Base-by-base conservation (phyloP, 2,329 filamentous ascomycete species). In the Eutypella sp. region DNA sequence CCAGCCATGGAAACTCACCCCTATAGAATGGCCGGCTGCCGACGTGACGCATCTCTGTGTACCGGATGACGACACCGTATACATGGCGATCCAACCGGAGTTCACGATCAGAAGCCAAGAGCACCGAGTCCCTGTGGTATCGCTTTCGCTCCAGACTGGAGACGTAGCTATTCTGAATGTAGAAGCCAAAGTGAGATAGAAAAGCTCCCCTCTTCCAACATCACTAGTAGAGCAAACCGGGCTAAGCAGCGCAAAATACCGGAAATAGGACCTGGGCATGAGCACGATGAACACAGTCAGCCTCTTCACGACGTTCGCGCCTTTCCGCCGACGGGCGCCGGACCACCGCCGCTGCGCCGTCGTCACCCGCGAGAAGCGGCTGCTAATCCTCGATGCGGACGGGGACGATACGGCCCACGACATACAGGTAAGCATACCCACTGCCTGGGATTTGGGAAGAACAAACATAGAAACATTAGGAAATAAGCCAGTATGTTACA, bases 291-390 rank as follows among this genome's bases (percentile, higher is more conserved):
- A 23, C 19, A 57, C 53, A 8, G 55, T 52, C 2, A 52, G 54
- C 4, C 52, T 64, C 2, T 63, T 62, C 43, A 63, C 61, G 3
- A 55, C 60, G n/a, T 57, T 64, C 29, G 54, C 54, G 3, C 50
- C 57, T 1, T 57, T 62, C 16, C 53, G 49, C 18, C 40, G 45
- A n/a, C 4, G 1, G 47, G 50, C 19, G 36, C 42, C 9, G 45
- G 50, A 10, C 59, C 25, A 13, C 58, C 40, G 54, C 53, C 3
- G 47, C 19, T 38, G 36, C 13, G 36, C 36, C 9, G 25, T 63
- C 25, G 53, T 63, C 13, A 59, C 57, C 1, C 55, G 60, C 1
- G 55, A 60, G 40, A 60, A 61, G 20, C 47, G 49, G 15, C 48
- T 63, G 1, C 52, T 60, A 27, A 49, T 62, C 19, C 49, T 54